Base-by-base conservation (phyloP, 192 early-diverging fungal species). In the Coemansia sp. region DNA sequence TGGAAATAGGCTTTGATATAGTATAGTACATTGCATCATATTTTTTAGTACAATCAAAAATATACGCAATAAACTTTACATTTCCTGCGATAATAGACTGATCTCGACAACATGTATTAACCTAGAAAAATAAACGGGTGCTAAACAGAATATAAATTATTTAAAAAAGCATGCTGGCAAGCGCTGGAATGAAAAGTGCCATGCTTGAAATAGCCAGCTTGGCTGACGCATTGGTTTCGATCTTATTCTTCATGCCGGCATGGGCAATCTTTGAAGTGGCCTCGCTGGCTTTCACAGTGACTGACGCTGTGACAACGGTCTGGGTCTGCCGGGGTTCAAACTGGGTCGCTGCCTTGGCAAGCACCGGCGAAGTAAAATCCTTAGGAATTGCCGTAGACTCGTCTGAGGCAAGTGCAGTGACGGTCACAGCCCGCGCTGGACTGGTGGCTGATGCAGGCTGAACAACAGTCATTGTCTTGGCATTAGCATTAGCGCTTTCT, bases 211-310 rank as follows among this genome's bases (percentile, higher is more conserved):
- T 21, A 15, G 56, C 14, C 5, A 57, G 15, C 9, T 17, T 21
- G 14, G 35, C 32, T 1, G 35, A 57, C n/a, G 27, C 58, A 12
- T 24, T 60, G 27, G 45, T 10, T 22, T 35, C 45, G 2, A 60
- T 24, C 39, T 73, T 79, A 38, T 69, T 70, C 53, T 73, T 79
- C 71, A 72, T 72, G 43, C 62, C 38, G 10, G 60, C 45, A 25
- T 47, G 53, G 11, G 41, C 53, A 25, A 56, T 50, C 23, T 65
- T 65, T 2, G 66, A 47, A 5, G 66, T 10, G 1, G 66, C 27
- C 12, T 55, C 14, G 24, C 47, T 59, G 59, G 50, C 4, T 12
- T 62, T 29, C 0, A 27, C 55, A 14, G 47, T 50, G 17, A 41
- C 54, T 3, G 60, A 25, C 3, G 52, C 58, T 17, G 48, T 37